Conservation (phyloP, 1,284 basidiomycete genomes). For the Cutaneotrichosporon sp. region DNA sequence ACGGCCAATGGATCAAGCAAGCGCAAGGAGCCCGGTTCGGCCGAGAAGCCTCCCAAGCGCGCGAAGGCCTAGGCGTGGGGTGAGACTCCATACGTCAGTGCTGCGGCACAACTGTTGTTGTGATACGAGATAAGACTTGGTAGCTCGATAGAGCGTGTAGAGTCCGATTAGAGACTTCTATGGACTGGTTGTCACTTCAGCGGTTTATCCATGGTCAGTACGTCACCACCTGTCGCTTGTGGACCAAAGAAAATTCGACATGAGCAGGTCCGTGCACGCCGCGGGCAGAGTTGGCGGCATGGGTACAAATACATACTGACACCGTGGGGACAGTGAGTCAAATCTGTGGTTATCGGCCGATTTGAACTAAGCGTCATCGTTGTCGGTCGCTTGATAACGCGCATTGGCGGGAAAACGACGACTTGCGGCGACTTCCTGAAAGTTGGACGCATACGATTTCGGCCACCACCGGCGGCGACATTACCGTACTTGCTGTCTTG, state of each 20-base stretch:
- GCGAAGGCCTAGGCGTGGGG: slow-evolving; percentile 6
- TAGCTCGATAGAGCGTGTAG: neutral
- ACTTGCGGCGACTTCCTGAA: neutral
- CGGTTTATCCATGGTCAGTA: no score
- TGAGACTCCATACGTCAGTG: neutral
- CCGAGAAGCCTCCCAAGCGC: slow-evolving; percentile 20
- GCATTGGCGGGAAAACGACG: neutral
- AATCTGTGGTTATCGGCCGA: no score
- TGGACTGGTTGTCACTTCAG: neutral
- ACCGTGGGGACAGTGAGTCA: no score
- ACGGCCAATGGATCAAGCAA: slow-evolving; percentile 9
- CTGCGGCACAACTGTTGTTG: neutral
- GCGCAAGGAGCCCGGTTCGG: slow-evolving; percentile 20
- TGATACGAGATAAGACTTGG: neutral
- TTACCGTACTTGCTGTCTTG: no score
- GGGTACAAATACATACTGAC: no score
- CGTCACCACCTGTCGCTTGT: no score
- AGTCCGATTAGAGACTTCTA: neutral
- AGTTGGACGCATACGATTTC: no score
- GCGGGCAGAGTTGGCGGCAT: no score
- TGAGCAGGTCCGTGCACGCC: no score
- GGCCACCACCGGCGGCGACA: no score
- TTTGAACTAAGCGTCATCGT: no score
- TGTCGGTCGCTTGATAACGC: neutral
- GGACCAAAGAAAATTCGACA: no score